A percentile compares a stretch with the other conserved stretches of the same genome.
These are phyloP conservation scores for Rhodotorula diobovata DNA, from an alignment of 768 basidiomycete genomes.

Conservation along the genomic window DNA sequence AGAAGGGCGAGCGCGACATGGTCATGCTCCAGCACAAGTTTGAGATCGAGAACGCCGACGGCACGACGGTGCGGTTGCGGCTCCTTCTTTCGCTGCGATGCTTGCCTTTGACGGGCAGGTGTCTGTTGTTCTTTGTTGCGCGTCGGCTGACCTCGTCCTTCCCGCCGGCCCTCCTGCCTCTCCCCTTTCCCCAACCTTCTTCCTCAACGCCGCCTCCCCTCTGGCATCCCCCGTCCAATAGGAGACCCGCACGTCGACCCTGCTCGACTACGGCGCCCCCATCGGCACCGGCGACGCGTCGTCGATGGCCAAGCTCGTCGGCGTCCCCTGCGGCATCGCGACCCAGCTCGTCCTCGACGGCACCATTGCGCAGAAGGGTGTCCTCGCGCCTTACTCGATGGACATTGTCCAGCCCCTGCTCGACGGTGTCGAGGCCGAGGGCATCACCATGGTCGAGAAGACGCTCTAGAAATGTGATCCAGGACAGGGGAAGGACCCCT, in stretches of 20 bases:
- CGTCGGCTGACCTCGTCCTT: too few relatives aligned
- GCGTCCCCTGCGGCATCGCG: constrained; percentile 89
- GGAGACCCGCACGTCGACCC: constrained; percentile 83
- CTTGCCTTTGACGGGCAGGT: too few relatives aligned
- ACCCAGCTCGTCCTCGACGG: constrained; percentile 87
- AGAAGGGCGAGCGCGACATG: constrained; percentile 82
- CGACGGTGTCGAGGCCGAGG: constrained; percentile 44
- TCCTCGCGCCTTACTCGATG: constrained; percentile 72
- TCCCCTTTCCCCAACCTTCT: neutral
- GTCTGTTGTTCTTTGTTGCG: too few relatives aligned
- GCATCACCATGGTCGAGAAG: constrained; percentile 43
- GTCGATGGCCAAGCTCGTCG: constrained; percentile 67
- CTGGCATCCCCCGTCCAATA: constrained; percentile 39
- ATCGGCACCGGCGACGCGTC: constrained; percentile 58
- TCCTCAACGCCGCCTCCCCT: neutral
- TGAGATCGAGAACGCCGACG: constrained; percentile 80
- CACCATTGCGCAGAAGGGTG: constrained; percentile 67
- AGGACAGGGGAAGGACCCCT: too few relatives aligned
- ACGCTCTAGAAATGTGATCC: neutral
- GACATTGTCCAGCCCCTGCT: constrained; percentile 41
- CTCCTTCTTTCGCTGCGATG: too few relatives aligned
- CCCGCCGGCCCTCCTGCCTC: too few relatives aligned
- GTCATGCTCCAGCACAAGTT: constrained; percentile 99
- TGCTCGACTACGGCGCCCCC: constrained; percentile 70
- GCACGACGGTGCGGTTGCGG: constrained; percentile 56